Evolutionary conservation across 306 rosid genomes (phyloP), one percentile per base, ranked within the genome.

Genomic region (Vigna trinervia): DNA sequence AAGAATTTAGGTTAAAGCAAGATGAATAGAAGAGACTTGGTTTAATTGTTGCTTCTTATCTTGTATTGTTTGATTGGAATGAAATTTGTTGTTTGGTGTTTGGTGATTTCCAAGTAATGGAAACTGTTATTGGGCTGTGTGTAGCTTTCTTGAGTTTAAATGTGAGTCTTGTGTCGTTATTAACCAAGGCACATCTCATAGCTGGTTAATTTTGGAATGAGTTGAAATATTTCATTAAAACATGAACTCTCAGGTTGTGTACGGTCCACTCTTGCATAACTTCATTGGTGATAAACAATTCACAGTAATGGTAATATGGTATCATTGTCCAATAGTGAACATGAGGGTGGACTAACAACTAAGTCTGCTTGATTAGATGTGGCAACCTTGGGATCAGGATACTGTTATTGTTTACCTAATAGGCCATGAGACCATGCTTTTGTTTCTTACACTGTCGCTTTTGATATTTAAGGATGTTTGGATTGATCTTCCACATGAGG

Each of bases 291-390:
- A 74, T 74, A 46, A 26, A 26, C 73, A 78, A 19, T 71, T 62
- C 57, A 57, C 22, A 9, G 30, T 70, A 79, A 64, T 38, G 30
- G 75, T 10, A 36, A 57, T 48, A 58, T 58, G 58, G 56, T 30
- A 53, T 4, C 63, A 63, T 53, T 75, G 80, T 84, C 71, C 45
- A 59, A 9, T 72, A 84, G 79, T 69, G 73, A 75, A 43, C 67
- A 81, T 22, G 62, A 30, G 69, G 51, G 60, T 80, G 85, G 72
- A 32, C 9, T 78, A 81, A 79, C 89, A 88, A 80, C 87, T 83
- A 83, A 45, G 59, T 48, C 39, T 83, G 85, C 74, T 84, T 78
- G 54, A 74, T 43, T 72, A 34, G 63, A 70, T 82, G 87, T 54
- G 68, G 78, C 87, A 84, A 65, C 84, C 82, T 13, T 78, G 63